These are phyloP conservation scores for Xerophyta viscosa DNA, from an alignment of 106 monocot species.

Conservation along the genomic window DNA sequence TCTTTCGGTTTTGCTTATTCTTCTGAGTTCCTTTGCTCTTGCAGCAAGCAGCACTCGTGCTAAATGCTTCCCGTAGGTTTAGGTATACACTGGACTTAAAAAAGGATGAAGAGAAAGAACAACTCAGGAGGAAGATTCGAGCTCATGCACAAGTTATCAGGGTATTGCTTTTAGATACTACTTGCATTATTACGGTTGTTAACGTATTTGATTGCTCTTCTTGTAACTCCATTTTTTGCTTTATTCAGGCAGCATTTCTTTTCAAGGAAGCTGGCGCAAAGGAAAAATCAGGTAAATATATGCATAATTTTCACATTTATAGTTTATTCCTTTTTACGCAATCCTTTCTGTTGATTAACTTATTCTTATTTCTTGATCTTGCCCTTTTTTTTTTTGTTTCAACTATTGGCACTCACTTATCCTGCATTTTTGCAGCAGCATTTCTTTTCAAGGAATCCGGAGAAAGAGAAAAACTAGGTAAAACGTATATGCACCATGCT, in stretches of 20 bases:
- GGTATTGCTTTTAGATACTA: conserved; percentile 28
- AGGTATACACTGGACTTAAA: conserved; percentile 90
- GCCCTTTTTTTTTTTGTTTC: too few species aligned
- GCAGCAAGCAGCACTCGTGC: conserved; percentile 93
- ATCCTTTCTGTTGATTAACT: too few species aligned
- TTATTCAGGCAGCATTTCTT: conserved; percentile 63
- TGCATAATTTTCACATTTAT: too few species aligned
- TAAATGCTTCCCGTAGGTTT: conserved; percentile 94
- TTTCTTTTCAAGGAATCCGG: too few species aligned
- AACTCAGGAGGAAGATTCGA: conserved; percentile 68
- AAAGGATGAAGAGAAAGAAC: conserved; percentile 82
- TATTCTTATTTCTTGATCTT: too few species aligned
- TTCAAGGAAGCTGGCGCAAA: conserved; percentile 66
- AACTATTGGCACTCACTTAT: too few species aligned
- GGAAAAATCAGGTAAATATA: conserved; percentile 17
- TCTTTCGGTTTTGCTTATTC: too few species aligned
- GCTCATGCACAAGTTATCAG: conserved; percentile 96
- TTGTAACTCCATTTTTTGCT: neutral
- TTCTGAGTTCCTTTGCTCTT: conserved; percentile 9
- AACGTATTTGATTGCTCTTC: neutral
- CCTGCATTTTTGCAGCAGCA: too few species aligned
- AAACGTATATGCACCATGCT: too few species aligned
- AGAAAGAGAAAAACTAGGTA: too few species aligned
- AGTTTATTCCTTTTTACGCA: too few species aligned
- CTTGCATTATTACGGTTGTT: neutral